phyloP scores from a whole-genome alignment of 192 early-diverging fungal genomes.

The Coemansia interrupta region DNA sequence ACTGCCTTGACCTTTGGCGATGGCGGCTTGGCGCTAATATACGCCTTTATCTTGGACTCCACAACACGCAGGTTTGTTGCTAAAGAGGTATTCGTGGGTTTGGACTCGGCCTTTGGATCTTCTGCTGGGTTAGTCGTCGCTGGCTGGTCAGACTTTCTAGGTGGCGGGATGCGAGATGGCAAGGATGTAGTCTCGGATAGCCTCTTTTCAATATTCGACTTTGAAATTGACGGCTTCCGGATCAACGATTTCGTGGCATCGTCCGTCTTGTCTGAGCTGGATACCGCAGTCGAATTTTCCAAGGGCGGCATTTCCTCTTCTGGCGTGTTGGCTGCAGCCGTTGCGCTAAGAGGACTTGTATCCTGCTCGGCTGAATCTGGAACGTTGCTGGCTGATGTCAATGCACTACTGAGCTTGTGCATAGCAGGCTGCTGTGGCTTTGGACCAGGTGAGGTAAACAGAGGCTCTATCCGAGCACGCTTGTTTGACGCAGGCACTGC shows the following conservation, averaged over 20 bases:
- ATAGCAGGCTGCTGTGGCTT: slow-evolving; percentile 1
- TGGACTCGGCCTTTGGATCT: slow-evolving; percentile 6
- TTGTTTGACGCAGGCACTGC: slow-evolving; percentile 20
- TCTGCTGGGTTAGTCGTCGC: neutral
- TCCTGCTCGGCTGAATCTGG: neutral
- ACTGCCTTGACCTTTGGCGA: slow-evolving; percentile 20
- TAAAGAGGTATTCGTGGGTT: too few relatives aligned
- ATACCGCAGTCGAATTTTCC: too few relatives aligned
- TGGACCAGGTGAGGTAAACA: slow-evolving; percentile 27
- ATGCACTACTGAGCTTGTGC: neutral
- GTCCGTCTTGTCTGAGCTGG: too few relatives aligned
- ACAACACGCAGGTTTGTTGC: slow-evolving; percentile 17
- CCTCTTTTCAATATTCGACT: too few relatives aligned
- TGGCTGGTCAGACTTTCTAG: slow-evolving; percentile 7
- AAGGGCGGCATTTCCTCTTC: too few relatives aligned
- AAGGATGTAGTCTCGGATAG: too few relatives aligned
- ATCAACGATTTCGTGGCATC: too few relatives aligned
- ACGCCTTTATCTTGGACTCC: slow-evolving; percentile 49
- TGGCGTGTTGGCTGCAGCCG: too few relatives aligned
- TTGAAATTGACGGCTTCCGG: too few relatives aligned
- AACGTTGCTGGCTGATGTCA: neutral
- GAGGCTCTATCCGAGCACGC: slow-evolving; percentile 33
- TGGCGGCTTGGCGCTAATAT: slow-evolving; percentile 31
- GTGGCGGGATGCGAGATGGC: slow-evolving; percentile 15
- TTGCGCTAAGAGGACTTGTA: neutral